Evolutionary conservation across 495 filamentous ascomycete genomes (phyloP).

Genomic region (Tuber aestivum): DNA sequence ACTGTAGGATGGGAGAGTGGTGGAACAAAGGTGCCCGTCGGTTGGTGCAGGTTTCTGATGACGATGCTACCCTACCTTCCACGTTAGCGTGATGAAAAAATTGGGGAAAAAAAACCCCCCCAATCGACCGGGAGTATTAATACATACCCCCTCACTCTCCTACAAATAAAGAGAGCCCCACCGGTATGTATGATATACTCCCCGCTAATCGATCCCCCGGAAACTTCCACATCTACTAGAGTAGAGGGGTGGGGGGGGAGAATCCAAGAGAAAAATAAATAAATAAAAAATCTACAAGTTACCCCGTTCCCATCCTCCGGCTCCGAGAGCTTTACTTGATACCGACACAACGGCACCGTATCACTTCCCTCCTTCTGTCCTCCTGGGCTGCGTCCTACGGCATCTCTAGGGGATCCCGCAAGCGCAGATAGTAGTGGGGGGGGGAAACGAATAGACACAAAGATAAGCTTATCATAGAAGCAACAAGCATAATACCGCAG

Average conservation of each 20-base stretch:
- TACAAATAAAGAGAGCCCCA: neutral
- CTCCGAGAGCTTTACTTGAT: neutral
- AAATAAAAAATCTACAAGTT: neutral
- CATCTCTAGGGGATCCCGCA: neutral
- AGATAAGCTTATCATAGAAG: neutral
- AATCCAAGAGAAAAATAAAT: neutral
- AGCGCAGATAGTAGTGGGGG: neutral
- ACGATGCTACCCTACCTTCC: neutral
- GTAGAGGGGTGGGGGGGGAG: neutral
- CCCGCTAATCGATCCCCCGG: neutral
- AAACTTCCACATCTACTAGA: neutral
- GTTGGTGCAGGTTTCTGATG: neutral
- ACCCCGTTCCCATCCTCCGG: neutral
- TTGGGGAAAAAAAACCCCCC: neutral
- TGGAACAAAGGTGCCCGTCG: neutral
- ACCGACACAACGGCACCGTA: neutral
- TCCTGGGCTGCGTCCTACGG: neutral
- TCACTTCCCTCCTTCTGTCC: neutral
- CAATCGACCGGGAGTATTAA: neutral
- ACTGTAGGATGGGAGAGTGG: neutral
- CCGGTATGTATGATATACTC: neutral
- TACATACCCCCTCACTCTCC: neutral
- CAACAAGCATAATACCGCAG: neutral
- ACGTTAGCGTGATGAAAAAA: conserved; percentile 3
- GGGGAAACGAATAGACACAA: neutral